Evolutionary conservation across 441 rosid species (phyloP).

Genomic region (Adansonia madagascariensis): DNA sequence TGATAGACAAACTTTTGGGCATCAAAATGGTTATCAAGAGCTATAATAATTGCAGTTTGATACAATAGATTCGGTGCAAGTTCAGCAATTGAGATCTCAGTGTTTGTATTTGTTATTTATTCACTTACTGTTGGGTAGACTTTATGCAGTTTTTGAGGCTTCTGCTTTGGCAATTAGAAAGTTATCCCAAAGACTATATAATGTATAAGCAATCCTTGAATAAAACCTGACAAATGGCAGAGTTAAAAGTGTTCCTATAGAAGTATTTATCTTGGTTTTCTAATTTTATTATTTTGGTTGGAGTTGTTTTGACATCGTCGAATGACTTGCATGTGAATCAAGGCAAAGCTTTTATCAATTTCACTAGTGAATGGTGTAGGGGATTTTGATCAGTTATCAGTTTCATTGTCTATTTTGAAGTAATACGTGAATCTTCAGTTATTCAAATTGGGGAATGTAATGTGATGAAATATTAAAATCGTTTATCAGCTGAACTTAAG

Average conservation of each 20-base stretch:
- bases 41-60: slow-evolving; percentile 32
- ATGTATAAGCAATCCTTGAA: slow-evolving; percentile 45
- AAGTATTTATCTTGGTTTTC: slow-evolving; percentile 8
- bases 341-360: neutral
- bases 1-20: slow-evolving; percentile 20
- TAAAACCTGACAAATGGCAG: slow-evolving; percentile 39
- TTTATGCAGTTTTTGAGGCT: slow-evolving; percentile 42
- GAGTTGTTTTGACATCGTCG: neutral
- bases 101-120: slow-evolving; percentile 33
- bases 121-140: slow-evolving; percentile 26
- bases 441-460: neutral
- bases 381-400: neutral
- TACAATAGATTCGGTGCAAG: slow-evolving; percentile 30
- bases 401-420: neutral
- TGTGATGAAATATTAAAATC: neutral
- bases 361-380: neutral
- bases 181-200: slow-evolving; percentile 36
- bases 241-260: slow-evolving; percentile 32
- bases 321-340: neutral
- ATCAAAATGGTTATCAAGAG: slow-evolving; percentile 22
- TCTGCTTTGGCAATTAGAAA: slow-evolving; percentile 33
- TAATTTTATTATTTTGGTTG: neutral
- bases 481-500: neutral
- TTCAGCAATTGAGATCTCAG: slow-evolving; percentile 28
- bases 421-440: neutral